Evolutionary conservation across 129 eudicot species (phyloP), one percentile per base, ranked within the genome.

Genomic region (Pittosporum tobira): DNA sequence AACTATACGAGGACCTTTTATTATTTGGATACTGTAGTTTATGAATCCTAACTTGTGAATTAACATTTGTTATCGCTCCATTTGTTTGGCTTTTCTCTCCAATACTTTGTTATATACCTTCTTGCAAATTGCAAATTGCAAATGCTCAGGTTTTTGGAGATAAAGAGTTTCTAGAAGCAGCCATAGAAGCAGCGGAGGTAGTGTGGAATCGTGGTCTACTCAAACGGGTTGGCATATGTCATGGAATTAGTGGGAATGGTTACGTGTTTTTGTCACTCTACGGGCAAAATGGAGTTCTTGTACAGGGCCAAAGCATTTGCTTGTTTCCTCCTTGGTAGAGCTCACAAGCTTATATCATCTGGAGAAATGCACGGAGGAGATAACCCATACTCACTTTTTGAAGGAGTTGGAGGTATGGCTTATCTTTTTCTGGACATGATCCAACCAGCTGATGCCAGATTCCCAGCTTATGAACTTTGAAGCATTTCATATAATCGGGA

Each of bases 321-420:
- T 15, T 83, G 84, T 67, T 88, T 77, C 57, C 57, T 88, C 56
- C 84, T 83, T 2, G 88, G 80, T 16, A 69, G 84, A 59, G 80
- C 68, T 19, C 89, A 75, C 70, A 73, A 73, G 73, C 84, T 88
- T 12, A 84, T 84, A 44, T 54, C 84, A 0, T 73, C 45, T 11
- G 94, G 94, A 30, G 75, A 88, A 23, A 75, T 84, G 94, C 87
- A 84, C 64, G 96, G 87, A 28, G 96, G 96, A 54, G 96, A 84
- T 52, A 64, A 49, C 44, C 80, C 79, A 0, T 78, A 76, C 62
- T 88, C 94, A 0, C 66, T 88, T 57, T 88, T 88, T 67, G 89
- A 88, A 84, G 96, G 96, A 45, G 31, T 76, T 5, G 90, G 82
- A 10, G 87, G 94, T 13, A 74, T 84, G 94, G 81, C 88, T 15